These are phyloP conservation scores for Suhomyces taliae DNA, from an alignment of 1,139 yeast genomes.

Conservation along the genomic window DNA sequence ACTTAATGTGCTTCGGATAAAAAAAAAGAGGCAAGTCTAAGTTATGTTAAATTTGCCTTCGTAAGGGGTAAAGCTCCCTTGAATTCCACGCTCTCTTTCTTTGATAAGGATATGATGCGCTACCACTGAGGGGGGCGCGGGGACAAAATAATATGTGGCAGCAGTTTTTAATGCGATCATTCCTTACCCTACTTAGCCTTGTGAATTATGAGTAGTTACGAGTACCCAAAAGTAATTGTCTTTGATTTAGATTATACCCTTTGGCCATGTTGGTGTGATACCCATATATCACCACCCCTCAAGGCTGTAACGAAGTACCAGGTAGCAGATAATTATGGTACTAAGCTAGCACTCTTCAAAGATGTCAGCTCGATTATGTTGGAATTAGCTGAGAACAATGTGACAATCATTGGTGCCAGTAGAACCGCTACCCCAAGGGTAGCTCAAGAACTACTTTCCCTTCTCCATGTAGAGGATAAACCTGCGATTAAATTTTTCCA, in stretches of 20 bases:
- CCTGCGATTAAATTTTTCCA: conserved; percentile 52
- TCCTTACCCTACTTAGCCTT: neutral
- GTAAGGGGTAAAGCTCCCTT: conserved; percentile 10
- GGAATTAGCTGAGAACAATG: conserved; percentile 41
- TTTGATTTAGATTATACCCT: conserved; percentile 76
- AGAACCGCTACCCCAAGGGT: conserved; percentile 64
- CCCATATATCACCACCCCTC: conserved; percentile 63
- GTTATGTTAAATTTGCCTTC: conserved; percentile 8
- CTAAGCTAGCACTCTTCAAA: conserved; percentile 49
- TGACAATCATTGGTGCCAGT: conserved; percentile 62
- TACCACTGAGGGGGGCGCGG: conserved; percentile 1
- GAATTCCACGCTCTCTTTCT: conserved; percentile 3
- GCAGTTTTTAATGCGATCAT: neutral
- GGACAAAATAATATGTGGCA: conserved; percentile 2
- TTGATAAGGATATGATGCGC: conserved; percentile 7
- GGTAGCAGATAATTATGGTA: conserved; percentile 49
- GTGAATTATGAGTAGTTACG: conserved; percentile 3
- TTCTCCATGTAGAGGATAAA: conserved; percentile 47
- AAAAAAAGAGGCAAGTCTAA: too few relatives aligned
- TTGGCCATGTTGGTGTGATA: conserved; percentile 72
- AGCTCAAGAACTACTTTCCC: conserved; percentile 56
- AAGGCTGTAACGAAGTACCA: conserved; percentile 22
- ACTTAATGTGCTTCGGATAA: neutral
- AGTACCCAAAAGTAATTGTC: conserved; percentile 61
- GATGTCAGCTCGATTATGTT: conserved; percentile 61